Conservation (phyloP, 2,329 filamentous ascomycete species). For the Colletotrichum gigasporum region DNA sequence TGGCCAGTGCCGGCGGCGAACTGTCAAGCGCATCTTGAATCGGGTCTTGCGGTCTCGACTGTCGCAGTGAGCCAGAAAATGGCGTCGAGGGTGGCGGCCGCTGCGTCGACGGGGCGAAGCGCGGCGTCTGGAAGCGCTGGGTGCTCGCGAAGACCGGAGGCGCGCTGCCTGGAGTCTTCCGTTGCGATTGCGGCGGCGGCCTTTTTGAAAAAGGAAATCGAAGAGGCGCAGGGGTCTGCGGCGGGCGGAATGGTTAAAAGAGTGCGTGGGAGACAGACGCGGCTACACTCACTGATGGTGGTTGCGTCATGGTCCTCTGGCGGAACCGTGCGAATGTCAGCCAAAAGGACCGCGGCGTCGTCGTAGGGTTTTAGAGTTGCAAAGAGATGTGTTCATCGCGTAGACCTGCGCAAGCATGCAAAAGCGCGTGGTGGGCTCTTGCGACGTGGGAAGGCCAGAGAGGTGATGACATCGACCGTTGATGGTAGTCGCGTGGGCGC, state of each 20-base stretch:
- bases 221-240: conserved; percentile 49
- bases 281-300: conserved; percentile 15
- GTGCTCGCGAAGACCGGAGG: conserved; percentile 23
- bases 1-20: not conserved
- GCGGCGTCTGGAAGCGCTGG: conserved; percentile 48
- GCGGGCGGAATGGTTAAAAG: not conserved
- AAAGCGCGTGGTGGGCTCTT: not conserved
- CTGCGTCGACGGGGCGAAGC: conserved; percentile 46
- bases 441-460: too few relatives aligned
- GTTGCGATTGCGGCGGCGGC: conserved; percentile 41
- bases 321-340: too few relatives aligned
- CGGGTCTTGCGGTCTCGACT: conserved; percentile 36
- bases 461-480: not conserved
- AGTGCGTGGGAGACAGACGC: not conserved
- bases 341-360: conserved; percentile 21
- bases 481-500: not conserved
- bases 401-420: not conserved
- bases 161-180: conserved; percentile 38
- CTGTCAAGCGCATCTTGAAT: conserved; percentile 25
- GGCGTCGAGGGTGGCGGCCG: conserved; percentile 24
- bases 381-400: conserved; percentile 2
- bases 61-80: conserved; percentile 25
- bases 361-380: not conserved
- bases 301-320: conserved; percentile 24
- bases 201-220: conserved; percentile 49